Base-by-base conservation (phyloP, 306 rosid species). In the Cicer pinnatifidum region DNA sequence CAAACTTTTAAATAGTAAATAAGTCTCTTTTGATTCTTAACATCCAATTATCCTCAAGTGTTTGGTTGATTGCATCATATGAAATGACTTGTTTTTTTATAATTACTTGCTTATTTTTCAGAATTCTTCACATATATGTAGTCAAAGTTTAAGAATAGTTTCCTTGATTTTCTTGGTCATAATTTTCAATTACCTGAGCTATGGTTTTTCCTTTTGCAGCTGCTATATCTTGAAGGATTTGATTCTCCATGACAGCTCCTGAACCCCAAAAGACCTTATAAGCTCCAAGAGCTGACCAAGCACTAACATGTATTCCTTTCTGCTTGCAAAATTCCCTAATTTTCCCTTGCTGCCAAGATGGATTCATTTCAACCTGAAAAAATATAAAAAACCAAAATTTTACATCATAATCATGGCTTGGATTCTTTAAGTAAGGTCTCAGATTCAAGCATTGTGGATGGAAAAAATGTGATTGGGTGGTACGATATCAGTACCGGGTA, bases 281-380 rank as follows among this genome's bases (percentile, higher is more conserved):
- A 40, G 88, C 86, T 47, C 88, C 86, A 10, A 85, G 86, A 5
- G 88, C 33, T 60, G 88, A 82, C 88, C 88, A 85, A 48, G 88
- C 88, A 82, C 88, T 79, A 7, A 85, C 84, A 76, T 82, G 88
- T 72, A 85, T 82, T 10, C 78, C 86, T 62, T 60, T 85, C 75
- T 82, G 56, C 37, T 71, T 72, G 71, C 88, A 85, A 76, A 81
- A 78, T 9, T 78, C 82, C 82, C 80, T 71, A 0, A 82, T 57
- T 66, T 82, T 81, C 66, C 37, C 78, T 41, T 85, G 86, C 76
- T 85, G 88, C 88, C 86, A 85, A 2, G 88, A 82, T 63, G 82
- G 78, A 62, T 85, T 85, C 86, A 85, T 82, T 77, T 85, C 88
- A 33, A 85, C 84, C 86, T 85, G 38, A 71, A 54, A 53, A 23